Percentiles rank a stretch among this genome's conserved stretches.
phyloP scores from a whole-genome alignment of 495 filamentous ascomycete genomes.

The Penicillium simplicissimum region DNA sequence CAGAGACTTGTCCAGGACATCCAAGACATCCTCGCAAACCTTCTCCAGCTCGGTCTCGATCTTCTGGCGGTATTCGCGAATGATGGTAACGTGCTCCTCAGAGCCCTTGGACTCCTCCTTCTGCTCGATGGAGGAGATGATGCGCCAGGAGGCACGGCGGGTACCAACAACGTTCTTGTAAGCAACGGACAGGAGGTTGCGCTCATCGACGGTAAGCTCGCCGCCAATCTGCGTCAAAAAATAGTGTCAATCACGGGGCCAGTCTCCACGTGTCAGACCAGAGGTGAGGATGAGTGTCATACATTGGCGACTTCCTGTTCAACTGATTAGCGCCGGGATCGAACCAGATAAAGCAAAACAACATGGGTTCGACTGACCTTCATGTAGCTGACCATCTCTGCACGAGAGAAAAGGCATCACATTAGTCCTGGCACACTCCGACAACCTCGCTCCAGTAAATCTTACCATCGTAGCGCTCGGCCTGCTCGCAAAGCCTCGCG shows the following conservation, averaged over 20 bases:
- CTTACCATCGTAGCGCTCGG: conserved; percentile 98
- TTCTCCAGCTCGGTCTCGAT: conserved; percentile 97
- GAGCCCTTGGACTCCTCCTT: conserved; percentile 99
- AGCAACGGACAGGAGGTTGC: conserved; percentile 97
- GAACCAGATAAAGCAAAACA: conserved; percentile 20
- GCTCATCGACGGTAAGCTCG: conserved; percentile 91
- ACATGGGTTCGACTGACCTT: conserved; percentile 63
- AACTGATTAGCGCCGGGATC: conserved; percentile 38
- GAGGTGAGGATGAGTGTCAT: conserved; percentile 34
- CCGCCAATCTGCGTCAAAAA: conserved; percentile 72
- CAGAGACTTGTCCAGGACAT: conserved; percentile 91
- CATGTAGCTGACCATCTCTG: conserved; percentile 99
- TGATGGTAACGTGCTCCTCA: conserved; percentile 93
- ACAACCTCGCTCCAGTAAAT: conserved; percentile 7
- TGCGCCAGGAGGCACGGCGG: conserved; percentile 98
- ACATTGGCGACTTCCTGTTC: conserved; percentile 92
- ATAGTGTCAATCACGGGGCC: conserved; percentile 29
- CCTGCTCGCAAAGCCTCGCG: conserved; percentile 99
- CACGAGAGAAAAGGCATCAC: conserved; percentile 15
- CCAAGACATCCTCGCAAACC: conserved; percentile 97
- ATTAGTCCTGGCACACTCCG: conserved; percentile 25
- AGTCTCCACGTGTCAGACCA: neutral
- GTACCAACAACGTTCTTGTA: conserved; percentile 99
- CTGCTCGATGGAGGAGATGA: conserved; percentile 99
- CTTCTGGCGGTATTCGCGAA: conserved; percentile 98